Evolutionary conservation across 495 filamentous ascomycete genomes (phyloP).

Genomic region (Trichoderma erinaceum): DNA sequence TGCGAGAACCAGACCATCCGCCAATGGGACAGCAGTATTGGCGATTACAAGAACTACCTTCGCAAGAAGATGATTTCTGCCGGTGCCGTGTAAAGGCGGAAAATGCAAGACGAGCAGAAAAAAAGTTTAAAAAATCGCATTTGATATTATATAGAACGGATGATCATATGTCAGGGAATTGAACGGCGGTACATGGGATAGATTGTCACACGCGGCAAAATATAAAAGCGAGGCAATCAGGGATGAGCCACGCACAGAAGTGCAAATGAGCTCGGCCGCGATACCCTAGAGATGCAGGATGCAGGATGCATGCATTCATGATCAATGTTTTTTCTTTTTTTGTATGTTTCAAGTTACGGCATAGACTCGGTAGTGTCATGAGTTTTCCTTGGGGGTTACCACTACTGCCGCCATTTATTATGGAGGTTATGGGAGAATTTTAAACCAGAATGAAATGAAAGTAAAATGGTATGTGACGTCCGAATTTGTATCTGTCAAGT

Average conservation of each 20-base stretch:
- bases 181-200: slow-evolving; percentile 19
- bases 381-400: neutral
- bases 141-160: slow-evolving; percentile 15
- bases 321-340: slow-evolving; percentile 3
- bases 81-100: slow-evolving; percentile 52
- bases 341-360: slow-evolving; percentile 2
- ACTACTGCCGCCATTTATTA: neutral
- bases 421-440: neutral
- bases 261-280: slow-evolving; percentile 9
- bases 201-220: slow-evolving; percentile 31
- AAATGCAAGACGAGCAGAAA: neutral
- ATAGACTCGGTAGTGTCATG: slow-evolving; percentile 15
- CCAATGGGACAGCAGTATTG: slow-evolving; percentile 83
- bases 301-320: slow-evolving; percentile 14
- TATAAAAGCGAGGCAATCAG: slow-evolving; percentile 25
- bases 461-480: neutral
- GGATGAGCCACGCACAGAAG: slow-evolving; percentile 15
- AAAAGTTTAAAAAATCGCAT: neutral
- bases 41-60: slow-evolving; percentile 94
- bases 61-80: slow-evolving; percentile 88
- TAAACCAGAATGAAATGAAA: neutral
- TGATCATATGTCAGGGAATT: slow-evolving; percentile 13
- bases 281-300: slow-evolving; percentile 13
- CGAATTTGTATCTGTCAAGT: neutral
- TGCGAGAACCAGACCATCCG: slow-evolving; percentile 93